Evolutionary conservation across 2,329 filamentous ascomycete species (phyloP).

Genomic region (Tolypocladium sp.): DNA sequence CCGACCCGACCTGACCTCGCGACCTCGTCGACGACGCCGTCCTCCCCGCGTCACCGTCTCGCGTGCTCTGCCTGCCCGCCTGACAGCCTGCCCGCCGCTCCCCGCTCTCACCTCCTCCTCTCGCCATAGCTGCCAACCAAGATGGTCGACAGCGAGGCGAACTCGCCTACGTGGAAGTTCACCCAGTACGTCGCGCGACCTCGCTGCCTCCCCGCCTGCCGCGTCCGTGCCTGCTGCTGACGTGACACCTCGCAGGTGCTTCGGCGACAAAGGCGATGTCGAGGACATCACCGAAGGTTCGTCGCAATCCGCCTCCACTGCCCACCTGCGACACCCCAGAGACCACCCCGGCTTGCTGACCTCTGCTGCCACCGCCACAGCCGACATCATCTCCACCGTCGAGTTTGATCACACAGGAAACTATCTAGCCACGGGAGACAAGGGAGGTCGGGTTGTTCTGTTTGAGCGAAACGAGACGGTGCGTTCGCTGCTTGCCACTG

Average conservation of each 20-base stretch:
- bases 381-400: conserved; percentile 86
- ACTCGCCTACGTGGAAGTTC: conserved; percentile 98
- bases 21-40: not conserved
- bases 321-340: conserved; percentile 2
- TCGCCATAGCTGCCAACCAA: conserved; percentile 37
- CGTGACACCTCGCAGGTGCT: conserved; percentile 58
- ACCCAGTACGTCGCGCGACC: conserved; percentile 67
- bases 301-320: conserved; percentile 8
- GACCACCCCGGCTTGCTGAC: conserved; percentile 6
- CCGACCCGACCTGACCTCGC: not conserved
- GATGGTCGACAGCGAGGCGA: conserved; percentile 95
- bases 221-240: conserved; percentile 13
- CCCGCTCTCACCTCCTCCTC: conserved; percentile 13
- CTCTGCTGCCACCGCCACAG: conserved; percentile 32
- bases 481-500: conserved; percentile 21
- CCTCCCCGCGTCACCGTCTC: not conserved
- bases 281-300: conserved; percentile 96
- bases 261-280: conserved; percentile 98
- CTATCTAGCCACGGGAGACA: conserved; percentile 84
- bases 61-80: conserved; percentile 1
- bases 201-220: not conserved
- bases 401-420: conserved; percentile 88
- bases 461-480: conserved; percentile 96
- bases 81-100: conserved; percentile 2
- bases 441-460: conserved; percentile 75